Conservation (phyloP, 2,329 filamentous ascomycete genomes). For the Exserohilum rostratum region DNA sequence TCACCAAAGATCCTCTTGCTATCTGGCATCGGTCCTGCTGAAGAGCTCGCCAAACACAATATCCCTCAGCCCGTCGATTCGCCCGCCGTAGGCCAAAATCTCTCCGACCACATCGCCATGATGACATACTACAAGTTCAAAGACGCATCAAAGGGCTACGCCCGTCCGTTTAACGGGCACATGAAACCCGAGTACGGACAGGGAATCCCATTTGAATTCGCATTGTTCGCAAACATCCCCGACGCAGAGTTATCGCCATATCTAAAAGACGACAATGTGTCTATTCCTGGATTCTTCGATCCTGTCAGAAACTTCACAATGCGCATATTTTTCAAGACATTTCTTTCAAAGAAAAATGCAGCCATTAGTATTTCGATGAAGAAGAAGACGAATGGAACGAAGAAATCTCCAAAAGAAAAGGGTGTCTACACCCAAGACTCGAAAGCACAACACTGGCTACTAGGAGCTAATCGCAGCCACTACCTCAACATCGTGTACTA, state of each 20-base stretch:
- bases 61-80: slow-evolving; percentile 23
- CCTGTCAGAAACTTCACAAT: no score
- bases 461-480: slow-evolving; percentile 19
- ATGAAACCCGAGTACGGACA: slow-evolving; percentile 25
- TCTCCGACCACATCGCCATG: slow-evolving; percentile 25
- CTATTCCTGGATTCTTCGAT: no score
- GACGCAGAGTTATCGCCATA: slow-evolving; percentile 9
- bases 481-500: slow-evolving; percentile 21
- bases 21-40: slow-evolving; percentile 44
- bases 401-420: no score
- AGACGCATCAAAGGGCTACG: slow-evolving; percentile 23
- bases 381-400: no score
- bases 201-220: slow-evolving; percentile 23
- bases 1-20: slow-evolving; percentile 50
- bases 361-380: no score
- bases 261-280: slow-evolving; percentile 5
- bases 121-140: slow-evolving; percentile 24
- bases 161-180: slow-evolving; percentile 19
- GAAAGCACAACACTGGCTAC: slow-evolving; percentile 2
- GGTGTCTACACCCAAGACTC: background rate
- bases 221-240: slow-evolving; percentile 20
- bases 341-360: no score
- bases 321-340: no score
- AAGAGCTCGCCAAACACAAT: slow-evolving; percentile 16
- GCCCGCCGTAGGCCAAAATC: slow-evolving; percentile 34